Evolutionary conservation across 495 filamentous ascomycete species (phyloP).

Genomic region (Lindgomyces ingoldianus): DNA sequence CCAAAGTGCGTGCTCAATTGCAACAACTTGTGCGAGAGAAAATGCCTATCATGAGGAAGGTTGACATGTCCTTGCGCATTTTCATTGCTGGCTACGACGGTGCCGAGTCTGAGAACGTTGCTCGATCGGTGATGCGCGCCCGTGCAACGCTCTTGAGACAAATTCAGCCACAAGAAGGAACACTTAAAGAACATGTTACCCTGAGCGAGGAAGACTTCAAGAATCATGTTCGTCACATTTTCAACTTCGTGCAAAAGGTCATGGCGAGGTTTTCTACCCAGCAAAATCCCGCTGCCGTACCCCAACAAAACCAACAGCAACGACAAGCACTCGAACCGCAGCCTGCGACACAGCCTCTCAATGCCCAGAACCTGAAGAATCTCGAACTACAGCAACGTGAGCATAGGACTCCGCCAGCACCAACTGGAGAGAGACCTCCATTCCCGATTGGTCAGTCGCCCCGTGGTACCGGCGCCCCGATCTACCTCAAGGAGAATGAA

Average conservation of each 20-base stretch:
- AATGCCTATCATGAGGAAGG: constrained; percentile 8
- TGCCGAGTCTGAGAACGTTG: constrained; percentile 7
- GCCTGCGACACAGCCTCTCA: constrained; percentile 46
- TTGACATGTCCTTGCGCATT: constrained; percentile 21
- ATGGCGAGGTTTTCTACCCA: constrained; percentile 3
- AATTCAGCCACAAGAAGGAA: constrained; percentile 18
- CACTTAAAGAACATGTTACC: constrained; percentile 20
- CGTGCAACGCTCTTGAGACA: constrained; percentile 11
- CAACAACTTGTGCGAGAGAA: constrained; percentile 13
- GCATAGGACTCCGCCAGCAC: constrained; percentile 57
- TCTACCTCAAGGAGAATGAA: constrained; percentile 54
- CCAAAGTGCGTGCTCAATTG: constrained; percentile 23
- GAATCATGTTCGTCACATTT: constrained; percentile 1
- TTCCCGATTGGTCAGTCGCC: constrained; percentile 71
- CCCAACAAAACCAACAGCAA: constrained; percentile 16
- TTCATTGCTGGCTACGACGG: constrained; percentile 21
- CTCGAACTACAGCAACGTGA: constrained; percentile 25
- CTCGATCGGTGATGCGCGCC: constrained; percentile 1
- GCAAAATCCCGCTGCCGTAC: constrained; percentile 1
- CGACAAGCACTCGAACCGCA: neutral
- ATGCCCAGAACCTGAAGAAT: constrained; percentile 59
- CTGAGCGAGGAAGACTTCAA: constrained; percentile 19
- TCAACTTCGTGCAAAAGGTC: constrained; percentile 18
- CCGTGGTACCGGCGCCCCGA: constrained; percentile 59
- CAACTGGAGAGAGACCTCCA: constrained; percentile 64